These are phyloP conservation scores for Cymbopogon citratus DNA, from an alignment of 176 grass and related monocot genomes.

Conservation along the genomic window DNA sequence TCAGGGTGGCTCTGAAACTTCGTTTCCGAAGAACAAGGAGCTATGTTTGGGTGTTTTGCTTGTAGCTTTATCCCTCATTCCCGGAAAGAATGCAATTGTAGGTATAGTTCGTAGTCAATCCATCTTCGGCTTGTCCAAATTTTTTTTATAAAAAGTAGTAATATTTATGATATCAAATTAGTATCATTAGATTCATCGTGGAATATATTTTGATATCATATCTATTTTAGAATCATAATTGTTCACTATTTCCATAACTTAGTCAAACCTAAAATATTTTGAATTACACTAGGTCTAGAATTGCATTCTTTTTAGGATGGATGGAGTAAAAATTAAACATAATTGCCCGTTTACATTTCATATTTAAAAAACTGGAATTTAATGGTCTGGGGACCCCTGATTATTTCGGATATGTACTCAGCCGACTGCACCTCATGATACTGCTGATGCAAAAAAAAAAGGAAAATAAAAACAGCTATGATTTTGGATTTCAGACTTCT, in stretches of 20 bases:
- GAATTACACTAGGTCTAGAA: background rate
- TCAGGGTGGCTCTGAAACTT: background rate
- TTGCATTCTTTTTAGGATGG: background rate
- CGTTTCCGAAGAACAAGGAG: background rate
- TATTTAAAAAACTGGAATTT: background rate
- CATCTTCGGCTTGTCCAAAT: background rate
- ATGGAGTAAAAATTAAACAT: background rate
- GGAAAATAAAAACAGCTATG: background rate
- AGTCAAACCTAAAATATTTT: background rate
- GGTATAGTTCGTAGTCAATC: background rate
- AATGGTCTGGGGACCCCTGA: background rate
- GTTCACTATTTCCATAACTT: background rate
- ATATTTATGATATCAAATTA: background rate
- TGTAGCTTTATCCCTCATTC: background rate
- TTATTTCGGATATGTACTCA: constrained; percentile 18
- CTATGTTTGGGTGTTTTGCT: background rate
- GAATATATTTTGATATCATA: background rate
- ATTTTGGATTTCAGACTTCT: background rate
- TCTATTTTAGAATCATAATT: background rate
- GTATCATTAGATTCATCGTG: background rate
- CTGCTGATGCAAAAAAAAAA: background rate
- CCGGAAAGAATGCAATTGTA: background rate
- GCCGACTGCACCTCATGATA: constrained; percentile 1
- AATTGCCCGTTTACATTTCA: background rate
- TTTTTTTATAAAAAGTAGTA: background rate